Percentiles rank a stretch among this genome's conserved stretches.
phyloP scores from a whole-genome alignment of 768 basidiomycete species.

The Serendipita sp. region DNA sequence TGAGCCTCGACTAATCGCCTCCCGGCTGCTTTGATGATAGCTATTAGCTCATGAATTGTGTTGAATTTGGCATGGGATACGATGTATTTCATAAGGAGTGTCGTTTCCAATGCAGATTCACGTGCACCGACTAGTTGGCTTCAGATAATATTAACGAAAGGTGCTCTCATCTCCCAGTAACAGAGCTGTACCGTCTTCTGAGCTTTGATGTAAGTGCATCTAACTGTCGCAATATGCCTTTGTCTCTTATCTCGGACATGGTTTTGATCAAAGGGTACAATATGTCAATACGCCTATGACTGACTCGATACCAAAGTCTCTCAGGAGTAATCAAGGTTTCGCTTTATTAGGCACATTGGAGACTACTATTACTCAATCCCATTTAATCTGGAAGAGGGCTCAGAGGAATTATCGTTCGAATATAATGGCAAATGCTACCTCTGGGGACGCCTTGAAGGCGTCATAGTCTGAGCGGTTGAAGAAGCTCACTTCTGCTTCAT shows the following conservation, averaged over 20 bases:
- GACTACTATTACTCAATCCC: no score
- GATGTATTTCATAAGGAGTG: conserved; percentile 75
- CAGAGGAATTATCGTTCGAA: no score
- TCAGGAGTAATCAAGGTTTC: background rate
- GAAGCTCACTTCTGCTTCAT: conserved; percentile 89
- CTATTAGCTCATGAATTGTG: conserved; percentile 71
- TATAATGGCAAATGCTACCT: conserved; percentile 27
- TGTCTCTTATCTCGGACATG: conserved; percentile 9
- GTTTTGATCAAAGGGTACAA: background rate
- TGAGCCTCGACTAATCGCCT: conserved; percentile 74
- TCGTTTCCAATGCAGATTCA: conserved; percentile 75
- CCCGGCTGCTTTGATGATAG: conserved; percentile 64
- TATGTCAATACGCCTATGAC: background rate
- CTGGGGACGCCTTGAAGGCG: conserved; percentile 65
- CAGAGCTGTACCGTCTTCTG: conserved; percentile 13
- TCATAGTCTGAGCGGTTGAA: conserved; percentile 69
- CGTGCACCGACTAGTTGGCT: conserved; percentile 89
- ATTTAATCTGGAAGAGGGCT: no score
- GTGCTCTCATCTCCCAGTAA: background rate
- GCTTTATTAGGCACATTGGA: background rate
- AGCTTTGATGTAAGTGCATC: conserved; percentile 16
- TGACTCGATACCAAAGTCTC: background rate
- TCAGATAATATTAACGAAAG: conserved; percentile 9
- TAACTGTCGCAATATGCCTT: conserved; percentile 12
- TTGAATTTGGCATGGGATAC: conserved; percentile 74